phyloP scores from a whole-genome alignment of 2,329 filamentous ascomycete genomes.

The Dothiorella sarmentorum region DNA sequence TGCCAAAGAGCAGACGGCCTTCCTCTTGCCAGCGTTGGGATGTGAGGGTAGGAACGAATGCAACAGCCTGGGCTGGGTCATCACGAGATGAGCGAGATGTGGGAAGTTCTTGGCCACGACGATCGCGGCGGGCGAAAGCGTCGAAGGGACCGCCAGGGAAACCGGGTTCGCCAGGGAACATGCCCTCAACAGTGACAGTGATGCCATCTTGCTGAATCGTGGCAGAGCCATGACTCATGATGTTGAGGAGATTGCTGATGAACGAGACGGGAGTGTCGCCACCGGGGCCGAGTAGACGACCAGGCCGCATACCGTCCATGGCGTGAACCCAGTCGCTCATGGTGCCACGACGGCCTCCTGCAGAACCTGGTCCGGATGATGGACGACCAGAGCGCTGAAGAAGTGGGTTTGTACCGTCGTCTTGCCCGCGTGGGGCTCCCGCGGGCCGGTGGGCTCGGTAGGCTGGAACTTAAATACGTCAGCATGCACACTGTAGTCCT shows the following conservation, averaged over 20 bases:
- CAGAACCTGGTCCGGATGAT: slow-evolving; percentile 22
- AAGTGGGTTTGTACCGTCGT: slow-evolving; percentile 84
- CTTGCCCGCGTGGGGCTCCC: slow-evolving; percentile 55
- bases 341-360: slow-evolving; percentile 3
- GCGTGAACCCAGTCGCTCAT: slow-evolving; percentile 48
- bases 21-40: slow-evolving; percentile 83
- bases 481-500: background rate
- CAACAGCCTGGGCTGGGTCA: slow-evolving; percentile 70
- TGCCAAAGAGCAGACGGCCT: slow-evolving; percentile 78
- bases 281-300: slow-evolving; percentile 38
- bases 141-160: slow-evolving; percentile 3
- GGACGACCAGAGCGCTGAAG: slow-evolving; percentile 60
- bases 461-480: slow-evolving; percentile 35
- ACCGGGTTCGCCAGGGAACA: slow-evolving; percentile 39
- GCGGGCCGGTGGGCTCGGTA: slow-evolving; percentile 54
- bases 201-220: slow-evolving; percentile 40
- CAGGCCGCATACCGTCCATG: slow-evolving; percentile 46
- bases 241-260: slow-evolving; percentile 57
- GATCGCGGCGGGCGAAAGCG: slow-evolving; percentile 31
- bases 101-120: slow-evolving; percentile 30
- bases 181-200: slow-evolving; percentile 37
- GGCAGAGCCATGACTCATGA: slow-evolving; percentile 46
- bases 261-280: slow-evolving; percentile 53
- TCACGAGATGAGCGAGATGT: slow-evolving; percentile 40
- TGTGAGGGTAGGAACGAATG: slow-evolving; percentile 71